Base-by-base conservation (phyloP, 2,329 filamentous ascomycete species). In the Aspergillus tamarii region DNA sequence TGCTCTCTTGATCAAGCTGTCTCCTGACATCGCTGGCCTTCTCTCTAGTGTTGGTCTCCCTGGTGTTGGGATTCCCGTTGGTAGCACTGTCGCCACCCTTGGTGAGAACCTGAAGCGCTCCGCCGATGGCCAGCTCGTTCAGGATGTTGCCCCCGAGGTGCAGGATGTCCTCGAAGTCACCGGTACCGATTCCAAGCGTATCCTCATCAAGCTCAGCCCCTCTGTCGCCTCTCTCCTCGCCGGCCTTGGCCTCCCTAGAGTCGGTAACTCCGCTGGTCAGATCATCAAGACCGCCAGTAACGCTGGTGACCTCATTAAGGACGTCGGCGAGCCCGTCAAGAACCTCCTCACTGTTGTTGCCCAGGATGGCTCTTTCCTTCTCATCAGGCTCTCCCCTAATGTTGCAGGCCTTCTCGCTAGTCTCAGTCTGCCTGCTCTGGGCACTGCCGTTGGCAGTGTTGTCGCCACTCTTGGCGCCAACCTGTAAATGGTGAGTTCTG, bases 161-260 rank as follows among this genome's bases (percentile, higher is more conserved):
- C 63, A 71, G 60, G 62, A 69, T 41, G 67, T 71, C 64, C 70
- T 77, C 45, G 70, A 70, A 43, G 69, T 76, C 64, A 71, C 70
- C 57, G 74, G 74, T 52, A 61, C 69, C 59, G 67, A 74, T 57
- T 64, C 69, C 52, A 65, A 73, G 65, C 62, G 67, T 32, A 74
- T 77, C 32, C 73, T 77, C 45, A 57, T 77, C 64, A 64, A 77
- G 69, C 71, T 77, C 43, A 71, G 67, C 66, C 74, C 74, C 58
- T 66, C 69, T 52, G 69, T 75, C 48, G 66, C 72, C 50, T 61
- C 63, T 28, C 72, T 76, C 59, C 60, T 76, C 61, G 54, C 66
- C 60, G 68, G 69, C 54, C 73, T 76, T 43, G 70, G 71, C 64
- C 73, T 76, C 41, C 66, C 71, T 58, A 60, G 63, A 57, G 66